These are phyloP conservation scores for Aspergillus taichungensis DNA, from an alignment of 495 filamentous ascomycete genomes.

Conservation along the genomic window DNA sequence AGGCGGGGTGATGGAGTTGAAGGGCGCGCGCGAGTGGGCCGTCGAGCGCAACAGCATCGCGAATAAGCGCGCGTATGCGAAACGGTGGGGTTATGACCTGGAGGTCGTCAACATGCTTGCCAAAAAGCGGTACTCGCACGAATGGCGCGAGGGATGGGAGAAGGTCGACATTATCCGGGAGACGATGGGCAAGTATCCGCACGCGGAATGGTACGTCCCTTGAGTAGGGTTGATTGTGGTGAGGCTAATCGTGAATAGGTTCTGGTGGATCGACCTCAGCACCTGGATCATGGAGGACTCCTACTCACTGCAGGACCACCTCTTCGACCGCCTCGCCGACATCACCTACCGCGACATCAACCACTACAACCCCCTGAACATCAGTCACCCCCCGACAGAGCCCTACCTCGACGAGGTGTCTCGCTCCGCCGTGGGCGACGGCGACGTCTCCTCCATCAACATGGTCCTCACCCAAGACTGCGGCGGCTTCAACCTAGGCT, in stretches of 20 bases:
- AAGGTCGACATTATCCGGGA: slow-evolving; percentile 94
- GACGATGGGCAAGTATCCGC: slow-evolving; percentile 83
- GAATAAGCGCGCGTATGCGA: slow-evolving; percentile 85
- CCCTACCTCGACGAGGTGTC: slow-evolving; percentile 65
- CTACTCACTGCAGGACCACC: slow-evolving; percentile 79
- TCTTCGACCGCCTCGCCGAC: slow-evolving; percentile 70
- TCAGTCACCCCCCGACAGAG: slow-evolving; percentile 69
- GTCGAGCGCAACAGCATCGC: slow-evolving; percentile 92
- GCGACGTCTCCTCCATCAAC: slow-evolving; percentile 64
- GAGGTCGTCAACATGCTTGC: slow-evolving; percentile 97
- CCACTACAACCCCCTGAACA: slow-evolving; percentile 89
- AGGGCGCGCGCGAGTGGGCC: slow-evolving; percentile 94
- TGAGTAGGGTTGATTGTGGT: neutral
- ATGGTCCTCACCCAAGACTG: slow-evolving; percentile 91
- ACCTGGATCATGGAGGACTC: slow-evolving; percentile 97
- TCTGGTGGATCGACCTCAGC: slow-evolving; percentile 98
- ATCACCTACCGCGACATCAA: slow-evolving; percentile 95
- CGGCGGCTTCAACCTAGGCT: slow-evolving; percentile 91
- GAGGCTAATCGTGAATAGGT: slow-evolving; percentile 46
- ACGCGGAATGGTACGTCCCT: slow-evolving; percentile 79
- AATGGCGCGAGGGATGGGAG: slow-evolving; percentile 99
- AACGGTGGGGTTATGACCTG: slow-evolving; percentile 88
- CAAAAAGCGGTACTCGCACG: slow-evolving; percentile 96
- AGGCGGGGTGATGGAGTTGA: slow-evolving; percentile 98
- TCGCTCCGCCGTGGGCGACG: slow-evolving; percentile 65